Percentiles rank a stretch among this genome's conserved stretches.
These are phyloP conservation scores for Diutina siamensis DNA, from an alignment of 1,139 yeast species.

Conservation along the genomic window DNA sequence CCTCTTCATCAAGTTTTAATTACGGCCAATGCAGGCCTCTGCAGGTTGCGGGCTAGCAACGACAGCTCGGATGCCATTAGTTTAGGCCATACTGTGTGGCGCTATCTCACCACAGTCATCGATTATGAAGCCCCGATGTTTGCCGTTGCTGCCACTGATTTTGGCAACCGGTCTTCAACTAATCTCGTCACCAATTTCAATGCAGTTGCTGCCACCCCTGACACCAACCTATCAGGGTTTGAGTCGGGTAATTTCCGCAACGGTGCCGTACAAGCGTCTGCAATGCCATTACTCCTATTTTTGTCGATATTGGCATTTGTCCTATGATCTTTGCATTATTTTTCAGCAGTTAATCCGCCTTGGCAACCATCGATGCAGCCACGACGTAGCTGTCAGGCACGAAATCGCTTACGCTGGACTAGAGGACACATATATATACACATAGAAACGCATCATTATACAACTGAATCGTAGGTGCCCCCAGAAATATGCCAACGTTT, in stretches of 20 bases:
- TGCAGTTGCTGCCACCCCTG: neutral
- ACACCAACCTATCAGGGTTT: neutral
- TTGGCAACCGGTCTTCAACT: neutral
- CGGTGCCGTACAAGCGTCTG: neutral
- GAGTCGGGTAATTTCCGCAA: neutral
- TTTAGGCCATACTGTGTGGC: neutral
- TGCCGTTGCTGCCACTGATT: neutral
- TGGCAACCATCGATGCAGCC: no score
- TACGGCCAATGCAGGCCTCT: neutral
- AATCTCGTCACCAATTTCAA: neutral
- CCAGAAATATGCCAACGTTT: no score
- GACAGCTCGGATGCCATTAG: neutral
- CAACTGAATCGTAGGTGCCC: no score
- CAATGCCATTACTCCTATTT: neutral
- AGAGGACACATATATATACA: no score
- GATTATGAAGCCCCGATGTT: conserved; percentile 2
- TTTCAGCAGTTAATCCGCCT: no score
- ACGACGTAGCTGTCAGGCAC: no score
- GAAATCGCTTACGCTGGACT: no score
- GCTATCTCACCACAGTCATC: neutral
- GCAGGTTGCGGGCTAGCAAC: neutral
- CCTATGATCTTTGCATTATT: no score
- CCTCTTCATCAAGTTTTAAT: neutral
- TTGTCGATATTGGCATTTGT: no score
- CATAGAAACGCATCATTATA: no score